Percentiles rank a stretch among this genome's conserved stretches.
Conservation (phyloP, 2,329 filamentous ascomycete genomes). For the Colletotrichum cuscutae region DNA sequence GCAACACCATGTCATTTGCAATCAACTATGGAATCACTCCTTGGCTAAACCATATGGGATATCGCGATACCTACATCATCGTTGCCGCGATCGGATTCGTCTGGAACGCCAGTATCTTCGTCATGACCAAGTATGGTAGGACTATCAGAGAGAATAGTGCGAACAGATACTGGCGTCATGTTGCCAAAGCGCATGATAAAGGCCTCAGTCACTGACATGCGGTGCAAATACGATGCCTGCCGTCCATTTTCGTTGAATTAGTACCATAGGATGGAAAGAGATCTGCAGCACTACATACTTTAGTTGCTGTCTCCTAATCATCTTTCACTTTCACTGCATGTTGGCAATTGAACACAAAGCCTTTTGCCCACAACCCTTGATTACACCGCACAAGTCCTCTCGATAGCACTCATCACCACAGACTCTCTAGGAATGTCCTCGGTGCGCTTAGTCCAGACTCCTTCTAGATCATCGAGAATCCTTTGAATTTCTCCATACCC, state of each 20-base stretch:
- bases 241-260: background rate
- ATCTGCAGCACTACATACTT: too few species aligned
- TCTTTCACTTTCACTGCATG: too few species aligned
- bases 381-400: background rate
- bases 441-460: background rate
- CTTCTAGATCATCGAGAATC: background rate
- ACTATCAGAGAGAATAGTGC: constrained; percentile 50
- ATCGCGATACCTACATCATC: constrained; percentile 50
- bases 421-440: background rate
- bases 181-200: constrained; percentile 40
- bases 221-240: background rate
- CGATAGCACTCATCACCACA: background rate
- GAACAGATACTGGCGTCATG: constrained; percentile 49
- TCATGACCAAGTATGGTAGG: constrained; percentile 60
- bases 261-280: background rate
- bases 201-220: constrained; percentile 33
- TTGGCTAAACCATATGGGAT: constrained; percentile 46
- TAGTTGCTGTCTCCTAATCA: too few species aligned
- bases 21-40: constrained; percentile 47
- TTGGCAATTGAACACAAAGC: too few species aligned
- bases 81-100: constrained; percentile 48
- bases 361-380: background rate
- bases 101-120: constrained; percentile 52
- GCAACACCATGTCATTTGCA: constrained; percentile 49
- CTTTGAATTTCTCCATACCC: background rate